phyloP scores from a whole-genome alignment of 2,329 filamentous ascomycete genomes.

The Penicillium sp. region DNA sequence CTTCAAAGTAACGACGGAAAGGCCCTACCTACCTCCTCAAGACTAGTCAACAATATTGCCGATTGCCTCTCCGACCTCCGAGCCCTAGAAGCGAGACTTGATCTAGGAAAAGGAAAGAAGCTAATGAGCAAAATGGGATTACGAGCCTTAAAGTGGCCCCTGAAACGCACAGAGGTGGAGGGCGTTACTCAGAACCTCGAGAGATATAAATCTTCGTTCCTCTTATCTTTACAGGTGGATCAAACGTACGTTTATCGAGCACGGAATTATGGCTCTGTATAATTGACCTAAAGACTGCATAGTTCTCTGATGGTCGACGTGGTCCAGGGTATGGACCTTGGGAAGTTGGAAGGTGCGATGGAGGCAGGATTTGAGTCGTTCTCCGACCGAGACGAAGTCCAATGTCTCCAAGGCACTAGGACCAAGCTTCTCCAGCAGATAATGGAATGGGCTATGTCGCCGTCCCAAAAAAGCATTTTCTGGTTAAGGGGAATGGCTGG shows the following conservation, averaged over 20 bases:
- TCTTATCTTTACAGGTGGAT: slow-evolving; percentile 26
- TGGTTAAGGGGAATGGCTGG: slow-evolving; percentile 43
- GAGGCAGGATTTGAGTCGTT: slow-evolving; percentile 13
- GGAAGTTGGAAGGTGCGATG: slow-evolving; percentile 10
- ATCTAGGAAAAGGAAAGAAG: too few relatives aligned
- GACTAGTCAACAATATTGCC: too few relatives aligned
- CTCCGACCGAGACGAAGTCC: slow-evolving; percentile 9
- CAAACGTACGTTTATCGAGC: slow-evolving; percentile 25
- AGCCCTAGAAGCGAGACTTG: too few relatives aligned
- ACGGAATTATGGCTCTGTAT: background rate
- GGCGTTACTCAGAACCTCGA: slow-evolving; percentile 18
- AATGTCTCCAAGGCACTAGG: slow-evolving; percentile 29
- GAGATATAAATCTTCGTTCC: slow-evolving; percentile 25
- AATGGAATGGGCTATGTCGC: slow-evolving; percentile 21
- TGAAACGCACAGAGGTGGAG: slow-evolving; percentile 27
- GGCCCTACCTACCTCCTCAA: too few relatives aligned
- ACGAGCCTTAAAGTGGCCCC: slow-evolving; percentile 32
- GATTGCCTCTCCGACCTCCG: too few relatives aligned
- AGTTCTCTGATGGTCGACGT: slow-evolving; percentile 6
- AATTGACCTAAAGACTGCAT: slow-evolving; percentile 4
- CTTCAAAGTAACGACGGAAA: too few relatives aligned
- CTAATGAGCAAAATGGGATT: slow-evolving; percentile 21
- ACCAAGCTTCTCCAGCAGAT: slow-evolving; percentile 24
- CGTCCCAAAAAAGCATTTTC: slow-evolving; percentile 27
- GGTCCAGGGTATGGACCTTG: slow-evolving; percentile 3